Evolutionary conservation across 768 basidiomycete genomes (phyloP).

Genomic region (Lanmaoa rubissima): DNA sequence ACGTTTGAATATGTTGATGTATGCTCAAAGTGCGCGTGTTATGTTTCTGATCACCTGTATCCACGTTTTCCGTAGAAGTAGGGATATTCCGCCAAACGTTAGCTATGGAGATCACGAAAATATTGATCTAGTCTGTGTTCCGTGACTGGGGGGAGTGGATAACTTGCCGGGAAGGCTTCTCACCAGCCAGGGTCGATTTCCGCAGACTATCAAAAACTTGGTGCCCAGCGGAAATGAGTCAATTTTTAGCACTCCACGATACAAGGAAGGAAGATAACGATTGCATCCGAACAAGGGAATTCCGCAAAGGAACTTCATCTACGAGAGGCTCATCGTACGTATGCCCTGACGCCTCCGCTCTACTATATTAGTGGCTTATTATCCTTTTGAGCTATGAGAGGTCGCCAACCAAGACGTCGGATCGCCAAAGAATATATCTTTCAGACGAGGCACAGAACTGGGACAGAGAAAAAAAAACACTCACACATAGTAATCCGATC

Average conservation of each 20-base stretch:
- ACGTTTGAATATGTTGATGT: neutral
- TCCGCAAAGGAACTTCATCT: neutral
- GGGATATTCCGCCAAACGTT: neutral
- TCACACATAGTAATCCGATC: slow-evolving; percentile 74
- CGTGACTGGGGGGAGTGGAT: neutral
- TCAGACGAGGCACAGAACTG: neutral
- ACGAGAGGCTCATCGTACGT: neutral
- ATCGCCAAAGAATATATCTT: too few relatives aligned
- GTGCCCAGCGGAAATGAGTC: neutral
- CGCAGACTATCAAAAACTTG: neutral
- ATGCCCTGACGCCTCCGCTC: neutral
- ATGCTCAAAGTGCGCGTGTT: neutral
- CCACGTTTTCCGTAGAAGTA: neutral
- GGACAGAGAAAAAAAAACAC: slow-evolving; percentile 8
- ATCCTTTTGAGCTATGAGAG: slow-evolving; percentile 40
- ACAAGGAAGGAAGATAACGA: neutral
- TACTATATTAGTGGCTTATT: slow-evolving; percentile 32
- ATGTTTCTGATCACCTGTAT: neutral
- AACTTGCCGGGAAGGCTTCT: neutral
- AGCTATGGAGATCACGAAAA: neutral
- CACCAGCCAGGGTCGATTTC: neutral
- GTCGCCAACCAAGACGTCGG: neutral
- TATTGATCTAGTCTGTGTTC: neutral
- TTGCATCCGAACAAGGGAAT: neutral
- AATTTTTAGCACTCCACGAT: neutral